A percentile compares a stretch with the other conserved stretches of the same genome.
Evolutionary conservation across 805 yeast genomes (phyloP).

Genomic region (Candida broadrunensis): DNA sequence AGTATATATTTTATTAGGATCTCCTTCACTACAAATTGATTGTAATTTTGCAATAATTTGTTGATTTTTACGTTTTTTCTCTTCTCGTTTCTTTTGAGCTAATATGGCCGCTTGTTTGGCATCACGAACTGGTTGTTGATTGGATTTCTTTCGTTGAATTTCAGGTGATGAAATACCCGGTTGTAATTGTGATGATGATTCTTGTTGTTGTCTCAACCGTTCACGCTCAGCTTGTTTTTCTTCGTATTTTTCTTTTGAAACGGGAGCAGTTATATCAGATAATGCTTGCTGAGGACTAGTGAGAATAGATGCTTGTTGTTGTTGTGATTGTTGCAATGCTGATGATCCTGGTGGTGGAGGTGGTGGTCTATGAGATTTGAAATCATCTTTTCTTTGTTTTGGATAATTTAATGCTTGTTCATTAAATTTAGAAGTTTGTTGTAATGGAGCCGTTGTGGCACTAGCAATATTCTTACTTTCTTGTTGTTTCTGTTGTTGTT

Average conservation of each 20-base stretch:
- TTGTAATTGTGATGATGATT: constrained; percentile 10
- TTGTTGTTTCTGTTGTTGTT: constrained; percentile 18
- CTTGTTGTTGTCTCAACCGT: constrained; percentile 10
- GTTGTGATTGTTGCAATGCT: constrained; percentile 3
- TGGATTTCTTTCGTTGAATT: constrained; percentile 11
- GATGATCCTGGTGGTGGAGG: constrained; percentile 38
- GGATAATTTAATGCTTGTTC: constrained; percentile 9
- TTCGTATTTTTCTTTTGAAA: constrained; percentile 2
- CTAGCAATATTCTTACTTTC: constrained; percentile 6
- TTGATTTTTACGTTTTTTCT: constrained; percentile 66
- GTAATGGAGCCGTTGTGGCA: constrained; percentile 38
- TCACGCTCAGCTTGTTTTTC: constrained; percentile 7
- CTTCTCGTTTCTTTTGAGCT: constrained; percentile 72
- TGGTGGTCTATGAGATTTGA: constrained; percentile 36
- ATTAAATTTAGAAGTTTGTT: constrained; percentile 26
- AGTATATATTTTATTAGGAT: constrained; percentile 70
- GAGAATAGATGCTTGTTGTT: constrained; percentile 19
- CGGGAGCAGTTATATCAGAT: constrained; percentile 10
- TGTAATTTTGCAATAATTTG: constrained; percentile 69
- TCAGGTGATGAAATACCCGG: constrained; percentile 1
- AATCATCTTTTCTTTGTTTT: constrained; percentile 20
- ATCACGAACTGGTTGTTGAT: constrained; percentile 44
- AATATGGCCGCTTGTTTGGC: constrained; percentile 53
- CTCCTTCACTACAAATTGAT: constrained; percentile 79
- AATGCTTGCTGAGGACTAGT: constrained; percentile 14